Evolutionary conservation across 345 rosid species (phyloP).

Genomic region (Euclidium syriacum): DNA sequence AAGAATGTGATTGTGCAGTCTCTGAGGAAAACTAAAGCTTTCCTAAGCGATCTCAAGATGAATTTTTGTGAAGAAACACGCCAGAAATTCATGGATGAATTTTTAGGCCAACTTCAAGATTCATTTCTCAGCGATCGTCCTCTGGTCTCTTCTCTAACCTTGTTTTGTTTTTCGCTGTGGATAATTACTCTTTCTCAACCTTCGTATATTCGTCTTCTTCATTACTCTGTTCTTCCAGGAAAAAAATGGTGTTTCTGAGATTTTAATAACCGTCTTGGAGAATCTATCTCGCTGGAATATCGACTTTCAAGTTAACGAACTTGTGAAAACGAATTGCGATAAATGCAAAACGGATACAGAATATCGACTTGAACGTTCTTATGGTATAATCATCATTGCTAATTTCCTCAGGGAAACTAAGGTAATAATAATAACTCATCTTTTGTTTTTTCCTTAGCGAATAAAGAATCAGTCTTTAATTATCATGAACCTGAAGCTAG

Average conservation of each 20-base stretch:
- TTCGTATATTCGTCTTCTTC: not conserved
- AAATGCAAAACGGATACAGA: not conserved
- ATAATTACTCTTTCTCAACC: not conserved
- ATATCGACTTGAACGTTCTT: not conserved
- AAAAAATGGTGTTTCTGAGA: not conserved
- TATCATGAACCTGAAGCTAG: too few species aligned
- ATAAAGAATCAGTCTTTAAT: too few species aligned
- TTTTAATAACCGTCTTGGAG: not conserved
- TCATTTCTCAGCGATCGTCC: not conserved
- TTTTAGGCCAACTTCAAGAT: not conserved
- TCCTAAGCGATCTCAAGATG: not conserved
- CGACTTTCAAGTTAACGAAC: not conserved
- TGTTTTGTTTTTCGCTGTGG: not conserved
- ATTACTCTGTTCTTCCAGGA: not conserved
- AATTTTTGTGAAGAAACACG: not conserved
- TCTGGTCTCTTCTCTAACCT: constrained; percentile 5
- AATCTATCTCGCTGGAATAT: not conserved
- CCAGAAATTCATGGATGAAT: not conserved
- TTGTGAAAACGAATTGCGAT: not conserved
- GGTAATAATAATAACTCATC: too few species aligned
- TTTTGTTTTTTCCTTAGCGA: too few species aligned
- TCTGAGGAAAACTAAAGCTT: not conserved
- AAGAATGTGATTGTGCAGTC: not conserved
- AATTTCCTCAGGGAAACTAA: constrained; percentile 11
- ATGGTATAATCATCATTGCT: not conserved